phyloP scores from a whole-genome alignment of 2,329 filamentous ascomycete species.

The Aspergillus sp. region DNA sequence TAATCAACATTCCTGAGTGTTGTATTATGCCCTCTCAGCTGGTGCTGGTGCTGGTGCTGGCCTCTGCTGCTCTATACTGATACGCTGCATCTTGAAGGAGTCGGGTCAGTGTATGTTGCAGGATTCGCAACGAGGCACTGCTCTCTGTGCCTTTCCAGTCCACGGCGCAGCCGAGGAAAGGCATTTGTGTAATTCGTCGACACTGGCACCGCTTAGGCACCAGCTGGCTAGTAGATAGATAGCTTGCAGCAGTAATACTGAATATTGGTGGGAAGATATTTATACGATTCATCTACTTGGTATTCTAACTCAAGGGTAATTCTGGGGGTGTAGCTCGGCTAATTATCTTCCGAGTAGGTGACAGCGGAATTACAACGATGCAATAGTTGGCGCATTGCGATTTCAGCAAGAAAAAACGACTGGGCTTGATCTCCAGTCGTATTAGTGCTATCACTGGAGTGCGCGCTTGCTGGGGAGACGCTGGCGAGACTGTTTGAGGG shows the following conservation, averaged over 20 bases:
- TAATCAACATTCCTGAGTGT: too few species aligned
- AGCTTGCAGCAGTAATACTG: conserved; percentile 31
- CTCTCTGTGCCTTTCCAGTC: too few species aligned
- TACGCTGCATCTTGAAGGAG: too few species aligned
- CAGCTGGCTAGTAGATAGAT: conserved; percentile 33
- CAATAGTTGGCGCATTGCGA: conserved; percentile 35
- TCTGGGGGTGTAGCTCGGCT: conserved; percentile 24
- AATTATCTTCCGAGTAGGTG: conserved; percentile 13
- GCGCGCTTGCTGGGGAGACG: background rate
- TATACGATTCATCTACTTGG: conserved; percentile 33
- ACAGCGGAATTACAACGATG: conserved; percentile 29
- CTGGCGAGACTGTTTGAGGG: background rate
- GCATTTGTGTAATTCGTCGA: too few species aligned
- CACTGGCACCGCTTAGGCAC: too few species aligned
- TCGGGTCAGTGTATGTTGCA: too few species aligned
- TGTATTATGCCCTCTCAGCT: too few species aligned
- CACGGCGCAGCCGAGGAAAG: too few species aligned
- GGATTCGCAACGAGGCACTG: too few species aligned
- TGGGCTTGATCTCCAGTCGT: conserved; percentile 6
- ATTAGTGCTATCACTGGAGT: background rate
- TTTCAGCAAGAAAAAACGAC: conserved; percentile 34
- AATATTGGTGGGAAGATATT: conserved; percentile 22
- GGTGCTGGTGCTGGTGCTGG: too few species aligned
- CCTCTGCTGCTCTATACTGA: too few species aligned
- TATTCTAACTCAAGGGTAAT: conserved; percentile 29